These are phyloP conservation scores for Blastobotrys capitulatus DNA, from an alignment of 1,139 yeast genomes.

Conservation along the genomic window DNA sequence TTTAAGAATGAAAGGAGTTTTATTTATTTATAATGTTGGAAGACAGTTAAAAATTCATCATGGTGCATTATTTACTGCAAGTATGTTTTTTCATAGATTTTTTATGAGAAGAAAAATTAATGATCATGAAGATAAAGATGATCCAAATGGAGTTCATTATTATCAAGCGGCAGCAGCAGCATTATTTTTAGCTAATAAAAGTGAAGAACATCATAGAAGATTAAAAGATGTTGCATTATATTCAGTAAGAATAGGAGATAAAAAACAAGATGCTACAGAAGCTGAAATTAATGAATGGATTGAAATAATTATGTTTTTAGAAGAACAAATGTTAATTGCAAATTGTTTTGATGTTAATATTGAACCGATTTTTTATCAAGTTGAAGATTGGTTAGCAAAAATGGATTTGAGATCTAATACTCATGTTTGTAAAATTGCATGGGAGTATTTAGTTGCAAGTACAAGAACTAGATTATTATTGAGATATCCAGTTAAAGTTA, in stretches of 20 bases:
- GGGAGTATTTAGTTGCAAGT: slow-evolving; percentile 38
- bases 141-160: slow-evolving; percentile 32
- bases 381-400: slow-evolving; percentile 23
- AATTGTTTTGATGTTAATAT: slow-evolving; percentile 47
- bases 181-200: slow-evolving; percentile 47
- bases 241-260: slow-evolving; percentile 42
- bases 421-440: slow-evolving; percentile 31
- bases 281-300: slow-evolving; percentile 49
- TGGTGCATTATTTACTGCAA: slow-evolving; percentile 44
- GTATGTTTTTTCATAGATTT: slow-evolving; percentile 46
- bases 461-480: slow-evolving; percentile 35
- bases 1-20: slow-evolving; percentile 43
- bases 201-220: slow-evolving; percentile 46
- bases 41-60: slow-evolving; percentile 41
- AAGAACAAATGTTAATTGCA: slow-evolving; percentile 43
- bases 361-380: slow-evolving; percentile 33
- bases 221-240: slow-evolving; percentile 43
- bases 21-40: slow-evolving; percentile 42
- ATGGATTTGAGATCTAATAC: slow-evolving; percentile 15
- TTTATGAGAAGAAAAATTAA: slow-evolving; percentile 42
- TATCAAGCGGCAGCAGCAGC: slow-evolving; percentile 45
- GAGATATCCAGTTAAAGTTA: slow-evolving; percentile 27
- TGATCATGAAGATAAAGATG: background rate
- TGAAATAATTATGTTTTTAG: slow-evolving; percentile 40
- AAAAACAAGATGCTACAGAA: slow-evolving; percentile 41